Evolutionary conservation across 2,329 filamentous ascomycete genomes (phyloP), one percentile per base, ranked within the genome.

Genomic region (Rosellinia necatrix): DNA sequence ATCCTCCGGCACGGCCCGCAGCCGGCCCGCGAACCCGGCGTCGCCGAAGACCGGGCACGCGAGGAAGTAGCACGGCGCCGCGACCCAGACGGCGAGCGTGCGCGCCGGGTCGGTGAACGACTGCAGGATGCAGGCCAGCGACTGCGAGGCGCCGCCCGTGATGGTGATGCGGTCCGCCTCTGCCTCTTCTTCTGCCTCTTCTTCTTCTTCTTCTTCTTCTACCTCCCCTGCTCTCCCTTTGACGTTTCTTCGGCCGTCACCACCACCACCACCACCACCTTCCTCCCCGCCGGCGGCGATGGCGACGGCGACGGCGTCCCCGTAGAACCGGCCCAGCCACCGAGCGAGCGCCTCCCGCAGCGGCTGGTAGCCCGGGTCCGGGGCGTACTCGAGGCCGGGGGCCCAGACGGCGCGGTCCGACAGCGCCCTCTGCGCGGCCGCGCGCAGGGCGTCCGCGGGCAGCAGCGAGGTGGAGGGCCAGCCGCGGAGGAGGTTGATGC

Each of bases 1-100:
- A 67, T 93, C 90, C 74, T 96, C 91, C 0, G 87, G 87, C 10
- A 92, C 81, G 1, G 85, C 88, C 46, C 80, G 80, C 68, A 96
- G 68, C 30, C 85, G 82, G 3, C 81, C 81, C 4, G 78, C 76
- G 63, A 96, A 91, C 1, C 91, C 89, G 4, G 86, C 80, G 72
- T 97, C 92, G 55, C 89, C 86, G 67, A 96, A 92, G 53, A 96
- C 90, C n/a, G 87, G 81, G 67, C 89, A 92, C 0, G 87, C 89
- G n/a, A 96, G 78, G 72, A 91, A 89, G 70, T 96, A 96, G 42
- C 88, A 88, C 4, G 92, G 92, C 17, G 88, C 85, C 1, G 92
- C 85, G 72, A 92, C 82, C 89, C 90, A 96, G 8, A 96, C 79
- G 62, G 84, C 84, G 41, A 82, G 78, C 1, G 92, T 96, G 67